Evolutionary conservation across 1,284 basidiomycete species (phyloP).

Genomic region (Ustilago trichophora): DNA sequence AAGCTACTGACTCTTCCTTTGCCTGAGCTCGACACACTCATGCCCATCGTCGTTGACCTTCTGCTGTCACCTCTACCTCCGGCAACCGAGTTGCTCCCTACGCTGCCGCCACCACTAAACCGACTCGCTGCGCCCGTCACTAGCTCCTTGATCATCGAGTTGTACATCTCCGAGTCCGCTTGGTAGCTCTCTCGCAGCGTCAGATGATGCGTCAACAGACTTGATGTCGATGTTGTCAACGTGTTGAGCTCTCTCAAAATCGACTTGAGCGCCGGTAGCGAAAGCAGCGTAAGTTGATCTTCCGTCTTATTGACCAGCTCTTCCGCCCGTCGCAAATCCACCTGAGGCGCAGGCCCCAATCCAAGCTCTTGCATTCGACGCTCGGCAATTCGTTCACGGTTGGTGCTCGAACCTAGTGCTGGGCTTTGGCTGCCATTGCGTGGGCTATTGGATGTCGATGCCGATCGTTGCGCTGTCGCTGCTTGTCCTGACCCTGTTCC

Average conservation of each 20-base stretch:
- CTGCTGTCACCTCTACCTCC: constrained; percentile 21
- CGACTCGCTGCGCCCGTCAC: constrained; percentile 59
- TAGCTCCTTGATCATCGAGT: constrained; percentile 63
- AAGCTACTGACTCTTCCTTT: constrained; percentile 25
- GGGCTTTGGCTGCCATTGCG: constrained; percentile 36
- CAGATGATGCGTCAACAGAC: constrained; percentile 60
- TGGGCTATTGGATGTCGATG: constrained; percentile 40
- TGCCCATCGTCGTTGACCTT: constrained; percentile 28
- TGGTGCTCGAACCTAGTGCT: constrained; percentile 30
- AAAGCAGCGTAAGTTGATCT: constrained; percentile 58
- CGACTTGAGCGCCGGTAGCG: constrained; percentile 56
- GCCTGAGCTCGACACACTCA: constrained; percentile 8
- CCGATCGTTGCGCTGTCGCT: constrained; percentile 21
- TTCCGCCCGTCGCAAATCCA: constrained; percentile 51
- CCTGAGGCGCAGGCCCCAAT: constrained; percentile 33
- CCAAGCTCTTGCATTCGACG: constrained; percentile 55
- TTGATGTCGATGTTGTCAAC: constrained; percentile 51
- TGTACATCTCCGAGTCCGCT: constrained; percentile 63
- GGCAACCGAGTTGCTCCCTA: constrained; percentile 15
- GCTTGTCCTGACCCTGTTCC: constrained; percentile 3
- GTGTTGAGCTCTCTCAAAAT: constrained; percentile 52
- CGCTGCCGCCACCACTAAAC: constrained; percentile 20
- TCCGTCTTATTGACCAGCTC: constrained; percentile 47
- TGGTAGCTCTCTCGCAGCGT: constrained; percentile 57
- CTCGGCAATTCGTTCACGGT: constrained; percentile 47